Evolutionary conservation across 2,329 filamentous ascomycete species (phyloP), one percentile per base, ranked within the genome.

Genomic region (Colletotrichum sp.): DNA sequence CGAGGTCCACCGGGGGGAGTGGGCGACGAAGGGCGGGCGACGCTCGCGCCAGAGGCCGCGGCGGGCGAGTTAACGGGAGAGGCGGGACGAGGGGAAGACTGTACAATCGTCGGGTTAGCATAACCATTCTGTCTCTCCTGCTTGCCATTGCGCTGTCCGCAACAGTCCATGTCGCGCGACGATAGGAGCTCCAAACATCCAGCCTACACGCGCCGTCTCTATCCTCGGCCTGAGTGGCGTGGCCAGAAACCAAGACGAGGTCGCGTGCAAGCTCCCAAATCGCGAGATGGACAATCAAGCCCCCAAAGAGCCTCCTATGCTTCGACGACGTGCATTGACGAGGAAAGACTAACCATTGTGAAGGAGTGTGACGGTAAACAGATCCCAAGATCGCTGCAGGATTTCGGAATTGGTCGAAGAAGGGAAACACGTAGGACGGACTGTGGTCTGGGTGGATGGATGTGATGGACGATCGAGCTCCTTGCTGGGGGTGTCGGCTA

Each of bases 1-100:
- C 97, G 96, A 82, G 97, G 96, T 81, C 97, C 97, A 79, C 97
- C 97, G 30, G 97, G 97, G 78, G 96, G 94, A 82, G 95, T 93
- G 77, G 96, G 96, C 66, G 96, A 98, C 34, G 95, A 94, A 72
- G 95, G 93, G 79, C 96, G 95, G 83, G 91, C 93, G 83, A 93
- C 91, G 83, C 91, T 92, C 76, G 93, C 90, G 86, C 94, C 95
- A 75, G 91, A 91, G 80, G 92, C 89, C 80, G 90, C 89, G 76
- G 89, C 87, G 79, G 88, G 84, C 78, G 88, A 87, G 83, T 88
- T 89, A 78, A 85, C 87, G 76, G 92, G 92, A 65, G 93, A 93
- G 68, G 91, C 88, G 72, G 92, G 84, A 78, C 90, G 90, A 76
- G 90, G 90, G 79, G 90, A 92, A 84, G 90, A 91, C 90, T 92